phyloP scores from a whole-genome alignment of 495 filamentous ascomycete species.

The Evansstolkia leycettana region DNA sequence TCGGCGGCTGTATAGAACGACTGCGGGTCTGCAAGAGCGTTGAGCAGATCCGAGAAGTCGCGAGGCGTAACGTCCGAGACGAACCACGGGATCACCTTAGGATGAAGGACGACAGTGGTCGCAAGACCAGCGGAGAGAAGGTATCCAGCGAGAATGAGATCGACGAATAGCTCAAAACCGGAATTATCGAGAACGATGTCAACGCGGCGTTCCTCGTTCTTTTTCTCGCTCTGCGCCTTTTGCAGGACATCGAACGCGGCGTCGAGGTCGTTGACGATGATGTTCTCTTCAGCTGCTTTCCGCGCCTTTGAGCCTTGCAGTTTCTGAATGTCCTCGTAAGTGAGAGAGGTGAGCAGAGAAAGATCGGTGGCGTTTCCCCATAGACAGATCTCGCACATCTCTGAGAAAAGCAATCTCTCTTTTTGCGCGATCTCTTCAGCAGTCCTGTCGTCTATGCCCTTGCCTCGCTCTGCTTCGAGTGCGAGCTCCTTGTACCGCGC shows the following conservation, averaged over 20 bases:
- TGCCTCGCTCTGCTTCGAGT: conserved; percentile 35
- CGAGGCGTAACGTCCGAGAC: conserved; percentile 83
- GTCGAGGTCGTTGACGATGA: conserved; percentile 71
- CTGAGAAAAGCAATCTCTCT: conserved; percentile 67
- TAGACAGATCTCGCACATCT: conserved; percentile 94
- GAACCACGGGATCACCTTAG: conserved; percentile 94
- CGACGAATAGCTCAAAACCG: conserved; percentile 92
- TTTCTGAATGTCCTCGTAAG: conserved; percentile 93
- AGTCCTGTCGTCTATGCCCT: conserved; percentile 18
- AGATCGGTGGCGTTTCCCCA: conserved; percentile 98
- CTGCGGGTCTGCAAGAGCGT: conserved; percentile 59
- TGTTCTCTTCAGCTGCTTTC: conserved; percentile 75
- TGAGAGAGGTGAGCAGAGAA: conserved; percentile 76
- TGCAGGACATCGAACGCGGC: conserved; percentile 59
- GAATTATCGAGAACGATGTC: conserved; percentile 95
- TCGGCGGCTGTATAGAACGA: conserved; percentile 65
- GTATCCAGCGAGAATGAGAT: conserved; percentile 83
- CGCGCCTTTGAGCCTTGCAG: conserved; percentile 80
- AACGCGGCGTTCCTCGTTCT: conserved; percentile 48
- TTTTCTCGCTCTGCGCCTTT: conserved; percentile 43
- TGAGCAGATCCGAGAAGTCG: conserved; percentile 73
- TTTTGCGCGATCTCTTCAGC: conserved; percentile 48
- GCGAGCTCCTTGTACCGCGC: conserved; percentile 57
- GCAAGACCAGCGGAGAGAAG: conserved; percentile 71
- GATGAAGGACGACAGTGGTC: conserved; percentile 78